Evolutionary conservation across 345 rosid species (phyloP), one percentile per base, ranked within the genome.

Genomic region (Carallia brachiata): DNA sequence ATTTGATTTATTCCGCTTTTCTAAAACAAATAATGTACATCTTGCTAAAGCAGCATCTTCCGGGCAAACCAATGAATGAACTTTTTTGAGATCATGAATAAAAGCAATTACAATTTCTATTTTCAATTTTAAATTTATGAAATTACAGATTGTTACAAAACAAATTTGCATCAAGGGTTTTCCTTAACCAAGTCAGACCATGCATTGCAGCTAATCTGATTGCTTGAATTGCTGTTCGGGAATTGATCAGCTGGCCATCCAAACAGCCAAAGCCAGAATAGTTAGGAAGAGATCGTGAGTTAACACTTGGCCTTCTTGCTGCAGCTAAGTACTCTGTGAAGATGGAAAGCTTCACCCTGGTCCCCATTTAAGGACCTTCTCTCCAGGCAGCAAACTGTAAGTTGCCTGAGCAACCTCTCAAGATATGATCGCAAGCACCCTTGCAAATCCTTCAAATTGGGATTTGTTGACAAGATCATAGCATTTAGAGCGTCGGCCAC

Each of bases 401-500:
- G 85, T 69, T 95, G 99, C 74, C 97, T 78, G 12, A 92, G 87
- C 70, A 92, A 79, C 82, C 83, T 83, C 82, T 95, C 97, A 10
- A 95, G 89, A 74, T 76, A 77, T 3, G 97, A 88, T 63, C 80
- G 85, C 75, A 85, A 63, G 84, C 86, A 82, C 68, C 85, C 72
- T 52, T 73, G 80, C 61, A 62, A 59, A 77, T 82, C 82, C 67
- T 85, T 86, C 80, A 74, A 69, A 13, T 85, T 82, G n/a, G 94
- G 94, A 72, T 90, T 88, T 61, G 90, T 82, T 19, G 80, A 87
- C 78, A 95, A 74, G 62, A 95, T 82, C 84, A 88, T 87, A 7
- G 91, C 90, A 65, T 95, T 95, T 55, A 92, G 88, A 0, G 88
- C 78, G 77, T 95, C 99, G 1, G 98, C 98, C 62, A 95, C 97